Evolutionary conservation across 192 early-diverging fungal species (phyloP).

Genomic region (Bifiguratus adelaidae): DNA sequence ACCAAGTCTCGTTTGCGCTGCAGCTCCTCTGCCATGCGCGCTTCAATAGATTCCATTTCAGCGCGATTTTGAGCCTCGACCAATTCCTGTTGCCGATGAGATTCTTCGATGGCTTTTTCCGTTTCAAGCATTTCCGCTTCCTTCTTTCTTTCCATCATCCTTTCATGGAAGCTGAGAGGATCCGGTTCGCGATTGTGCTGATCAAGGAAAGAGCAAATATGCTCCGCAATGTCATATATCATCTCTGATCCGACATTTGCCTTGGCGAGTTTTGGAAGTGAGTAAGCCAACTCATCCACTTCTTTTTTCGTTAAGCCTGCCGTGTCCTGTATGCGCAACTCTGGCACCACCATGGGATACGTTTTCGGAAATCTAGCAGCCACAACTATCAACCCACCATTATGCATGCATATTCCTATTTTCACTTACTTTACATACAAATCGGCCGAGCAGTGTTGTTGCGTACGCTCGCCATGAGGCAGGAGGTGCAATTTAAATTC

Average conservation of each 20-base stretch:
- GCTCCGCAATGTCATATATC: slow-evolving; percentile 51
- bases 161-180: slow-evolving; percentile 41
- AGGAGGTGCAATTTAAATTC: slow-evolving; percentile 40
- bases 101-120: slow-evolving; percentile 21
- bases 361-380: slow-evolving; percentile 49
- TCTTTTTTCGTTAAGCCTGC: slow-evolving; percentile 40
- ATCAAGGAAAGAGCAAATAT: slow-evolving; percentile 46
- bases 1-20: slow-evolving; percentile 23
- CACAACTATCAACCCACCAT: too few species aligned
- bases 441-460: slow-evolving; percentile 31
- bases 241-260: slow-evolving; percentile 46
- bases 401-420: neutral
- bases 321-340: slow-evolving; percentile 35
- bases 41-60: slow-evolving; percentile 13
- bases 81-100: slow-evolving; percentile 15
- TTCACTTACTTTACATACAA: slow-evolving; percentile 35
- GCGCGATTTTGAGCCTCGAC: slow-evolving; percentile 14
- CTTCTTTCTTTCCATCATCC: slow-evolving; percentile 38
- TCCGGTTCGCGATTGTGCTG: slow-evolving; percentile 34
- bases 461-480: slow-evolving; percentile 29
- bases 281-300: slow-evolving; percentile 23
- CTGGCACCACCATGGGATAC: slow-evolving; percentile 54
- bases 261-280: slow-evolving; percentile 22
- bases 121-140: slow-evolving; percentile 28
- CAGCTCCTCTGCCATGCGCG: slow-evolving; percentile 29